Evolutionary conservation across 2,329 filamentous ascomycete species (phyloP).

Genomic region (Zasmidium angulare): DNA sequence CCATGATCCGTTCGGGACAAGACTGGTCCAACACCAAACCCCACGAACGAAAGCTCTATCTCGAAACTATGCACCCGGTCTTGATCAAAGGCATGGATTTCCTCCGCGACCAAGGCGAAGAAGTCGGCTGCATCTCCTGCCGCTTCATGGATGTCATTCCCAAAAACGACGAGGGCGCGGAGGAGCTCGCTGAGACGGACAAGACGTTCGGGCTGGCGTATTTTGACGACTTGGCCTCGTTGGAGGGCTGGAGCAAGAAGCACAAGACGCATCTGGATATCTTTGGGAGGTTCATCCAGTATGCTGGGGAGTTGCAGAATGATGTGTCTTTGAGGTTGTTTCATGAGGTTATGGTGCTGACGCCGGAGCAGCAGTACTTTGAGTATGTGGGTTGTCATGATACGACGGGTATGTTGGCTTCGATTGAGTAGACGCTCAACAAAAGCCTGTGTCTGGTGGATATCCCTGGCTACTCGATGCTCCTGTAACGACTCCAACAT

Average conservation of each 20-base stretch:
- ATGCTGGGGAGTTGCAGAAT: slow-evolving; percentile 24
- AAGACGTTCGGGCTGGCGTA: slow-evolving; percentile 28
- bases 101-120: slow-evolving; percentile 43
- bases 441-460: too few species aligned
- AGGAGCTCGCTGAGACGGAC: slow-evolving; percentile 10
- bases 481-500: too few species aligned
- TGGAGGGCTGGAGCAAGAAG: slow-evolving; percentile 27
- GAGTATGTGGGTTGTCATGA: slow-evolving; percentile 28
- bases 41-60: slow-evolving; percentile 45
- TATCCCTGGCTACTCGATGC: too few species aligned
- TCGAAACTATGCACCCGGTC: slow-evolving; percentile 48
- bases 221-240: slow-evolving; percentile 23
- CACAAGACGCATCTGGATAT: slow-evolving; percentile 28
- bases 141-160: slow-evolving; percentile 44
- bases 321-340: slow-evolving; percentile 23
- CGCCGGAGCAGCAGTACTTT: slow-evolving; percentile 23
- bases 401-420: slow-evolving; percentile 22
- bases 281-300: slow-evolving; percentile 25
- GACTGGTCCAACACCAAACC: slow-evolving; percentile 45
- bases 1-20: slow-evolving; percentile 48
- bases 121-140: slow-evolving; percentile 47
- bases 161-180: slow-evolving; percentile 4
- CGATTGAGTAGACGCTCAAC: not conserved
- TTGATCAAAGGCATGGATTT: slow-evolving; percentile 47
- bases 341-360: slow-evolving; percentile 27